These are phyloP conservation scores for Carex littledalei DNA, from an alignment of 176 grass and related monocot species.

Conservation along the genomic window DNA sequence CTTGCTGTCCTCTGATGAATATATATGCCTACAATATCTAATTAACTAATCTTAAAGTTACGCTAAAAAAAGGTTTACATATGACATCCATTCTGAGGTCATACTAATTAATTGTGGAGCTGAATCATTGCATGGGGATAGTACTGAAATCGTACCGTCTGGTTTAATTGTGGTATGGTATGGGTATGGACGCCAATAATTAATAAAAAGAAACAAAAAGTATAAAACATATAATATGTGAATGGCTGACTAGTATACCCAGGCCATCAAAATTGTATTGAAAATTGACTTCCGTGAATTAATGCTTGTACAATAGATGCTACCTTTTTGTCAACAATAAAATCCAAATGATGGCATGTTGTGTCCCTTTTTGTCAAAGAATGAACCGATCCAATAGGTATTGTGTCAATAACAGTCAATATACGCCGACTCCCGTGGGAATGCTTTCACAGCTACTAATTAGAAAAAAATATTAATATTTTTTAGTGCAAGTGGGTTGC, in stretches of 20 bases:
- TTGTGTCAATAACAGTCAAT: neutral
- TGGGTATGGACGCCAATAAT: neutral
- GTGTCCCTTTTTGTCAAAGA: constrained; percentile 13
- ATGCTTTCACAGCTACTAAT: neutral
- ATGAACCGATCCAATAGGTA: neutral
- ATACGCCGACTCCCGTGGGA: neutral
- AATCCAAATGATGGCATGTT: neutral
- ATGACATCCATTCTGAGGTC: neutral
- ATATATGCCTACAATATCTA: neutral
- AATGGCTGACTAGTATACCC: neutral
- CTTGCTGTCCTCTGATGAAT: neutral
- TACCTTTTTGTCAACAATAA: neutral
- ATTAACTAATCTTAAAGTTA: neutral
- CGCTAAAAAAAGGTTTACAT: neutral
- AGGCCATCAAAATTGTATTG: too few species aligned
- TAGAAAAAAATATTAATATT: neutral
- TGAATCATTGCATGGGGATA: constrained; percentile 1
- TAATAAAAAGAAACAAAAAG: neutral
- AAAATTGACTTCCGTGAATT: neutral
- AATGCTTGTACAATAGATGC: neutral
- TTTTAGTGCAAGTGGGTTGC: neutral
- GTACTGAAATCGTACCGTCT: neutral
- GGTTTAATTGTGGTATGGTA: constrained; percentile 2
- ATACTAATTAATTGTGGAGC: neutral
- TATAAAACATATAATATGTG: neutral